Evolutionary conservation across 169 alveolate species (phyloP).

Genomic region (Pseudocohnilembus persalinus): DNA sequence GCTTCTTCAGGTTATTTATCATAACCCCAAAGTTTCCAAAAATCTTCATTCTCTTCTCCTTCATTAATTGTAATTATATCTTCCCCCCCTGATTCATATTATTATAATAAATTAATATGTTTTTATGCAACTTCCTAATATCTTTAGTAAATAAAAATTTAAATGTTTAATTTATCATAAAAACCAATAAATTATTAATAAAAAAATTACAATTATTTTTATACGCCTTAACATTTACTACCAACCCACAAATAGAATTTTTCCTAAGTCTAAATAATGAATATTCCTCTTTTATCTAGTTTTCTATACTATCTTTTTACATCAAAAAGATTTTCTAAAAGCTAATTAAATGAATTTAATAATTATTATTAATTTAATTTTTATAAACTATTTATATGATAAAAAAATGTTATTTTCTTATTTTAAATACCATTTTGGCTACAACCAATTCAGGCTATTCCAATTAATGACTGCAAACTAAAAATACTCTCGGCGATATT

Average conservation of each 20-base stretch:
- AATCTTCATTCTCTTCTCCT: slow-evolving; percentile 27
- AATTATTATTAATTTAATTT: neutral
- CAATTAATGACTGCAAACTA: slow-evolving; percentile 71
- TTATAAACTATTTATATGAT: neutral
- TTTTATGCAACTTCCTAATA: neutral
- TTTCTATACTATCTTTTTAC: slow-evolving; percentile 37
- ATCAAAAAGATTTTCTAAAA: slow-evolving; percentile 54
- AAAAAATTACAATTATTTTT: neutral
- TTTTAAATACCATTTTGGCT: slow-evolving; percentile 43
- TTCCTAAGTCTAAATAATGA: slow-evolving; percentile 43
- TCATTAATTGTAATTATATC: slow-evolving; percentile 19
- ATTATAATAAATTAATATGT: neutral
- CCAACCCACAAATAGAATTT: slow-evolving; percentile 54
- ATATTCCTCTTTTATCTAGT: slow-evolving; percentile 67
- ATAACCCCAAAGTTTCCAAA: slow-evolving; percentile 57
- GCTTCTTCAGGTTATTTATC: slow-evolving; percentile 28
- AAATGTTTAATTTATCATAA: slow-evolving; percentile 30
- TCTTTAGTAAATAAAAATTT: neutral
- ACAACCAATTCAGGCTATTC: slow-evolving; percentile 70
- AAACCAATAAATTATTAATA: no score
- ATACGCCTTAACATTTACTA: neutral
- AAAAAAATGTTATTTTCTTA: neutral
- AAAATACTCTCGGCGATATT: slow-evolving; percentile 74
- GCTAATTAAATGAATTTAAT: neutral
- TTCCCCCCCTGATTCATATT: slow-evolving; percentile 55